Conservation (phyloP, 169 alveolate species). For the Theileria equi region DNA sequence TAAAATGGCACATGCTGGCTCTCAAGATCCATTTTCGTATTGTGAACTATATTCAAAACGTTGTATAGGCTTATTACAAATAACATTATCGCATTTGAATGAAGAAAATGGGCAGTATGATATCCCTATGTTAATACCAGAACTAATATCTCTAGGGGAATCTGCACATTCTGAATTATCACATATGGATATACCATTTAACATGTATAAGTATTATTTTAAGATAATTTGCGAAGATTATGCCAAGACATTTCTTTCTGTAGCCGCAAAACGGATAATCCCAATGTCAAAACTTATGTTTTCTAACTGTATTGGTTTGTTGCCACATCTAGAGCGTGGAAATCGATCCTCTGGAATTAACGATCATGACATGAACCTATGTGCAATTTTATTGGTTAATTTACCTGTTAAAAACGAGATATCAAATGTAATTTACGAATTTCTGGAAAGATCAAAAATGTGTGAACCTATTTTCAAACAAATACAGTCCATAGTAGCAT, state of each 20-base stretch:
- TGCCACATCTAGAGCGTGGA: conserved; percentile 9
- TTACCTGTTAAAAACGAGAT: conserved; percentile 23
- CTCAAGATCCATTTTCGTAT: conserved; percentile 29
- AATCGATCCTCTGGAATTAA: neutral
- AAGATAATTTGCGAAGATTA: conserved; percentile 51
- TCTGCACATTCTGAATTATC: conserved; percentile 32
- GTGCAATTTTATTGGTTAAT: conserved; percentile 25
- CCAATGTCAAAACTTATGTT: conserved; percentile 37
- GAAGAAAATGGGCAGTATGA: conserved; percentile 15
- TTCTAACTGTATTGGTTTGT: conserved; percentile 13
- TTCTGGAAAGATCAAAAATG: conserved; percentile 34
- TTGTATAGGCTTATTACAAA: conserved; percentile 36
- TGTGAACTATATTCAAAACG: conserved; percentile 54
- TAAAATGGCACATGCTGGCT: conserved; percentile 28
- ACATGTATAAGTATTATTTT: conserved; percentile 45
- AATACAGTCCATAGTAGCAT: conserved; percentile 30
- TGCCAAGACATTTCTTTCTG: conserved; percentile 44
- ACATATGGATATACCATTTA: conserved; percentile 35
- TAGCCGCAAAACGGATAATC: conserved; percentile 40
- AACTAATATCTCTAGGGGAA: conserved; percentile 49
- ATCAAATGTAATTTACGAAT: conserved; percentile 18
- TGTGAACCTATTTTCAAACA: conserved; percentile 49
- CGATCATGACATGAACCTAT: conserved; percentile 5
- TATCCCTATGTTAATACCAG: conserved; percentile 50
- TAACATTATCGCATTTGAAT: conserved; percentile 2